Evolutionary conservation across 2,329 filamentous ascomycete species (phyloP).

Genomic region (Aspergillus sp.): DNA sequence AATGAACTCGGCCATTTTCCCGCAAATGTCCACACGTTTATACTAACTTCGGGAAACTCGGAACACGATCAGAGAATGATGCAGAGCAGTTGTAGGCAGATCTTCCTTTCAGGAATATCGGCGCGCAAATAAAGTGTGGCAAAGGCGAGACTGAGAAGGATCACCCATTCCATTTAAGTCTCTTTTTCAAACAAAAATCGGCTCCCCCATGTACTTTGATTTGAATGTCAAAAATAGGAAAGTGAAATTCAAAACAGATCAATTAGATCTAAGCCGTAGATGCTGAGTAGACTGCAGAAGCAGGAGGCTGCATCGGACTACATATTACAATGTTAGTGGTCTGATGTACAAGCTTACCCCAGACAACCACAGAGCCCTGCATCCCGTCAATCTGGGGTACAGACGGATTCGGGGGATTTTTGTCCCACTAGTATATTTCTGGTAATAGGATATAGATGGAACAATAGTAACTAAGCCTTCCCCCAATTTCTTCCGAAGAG

Average conservation of each 20-base stretch:
- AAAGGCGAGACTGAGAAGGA: slow-evolving; percentile 15
- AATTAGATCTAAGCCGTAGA: background rate
- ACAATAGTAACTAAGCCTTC: background rate
- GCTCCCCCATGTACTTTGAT: slow-evolving; percentile 31
- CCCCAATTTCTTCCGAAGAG: background rate
- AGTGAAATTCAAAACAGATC: slow-evolving; percentile 21
- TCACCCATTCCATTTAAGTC: slow-evolving; percentile 14
- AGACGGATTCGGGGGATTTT: background rate
- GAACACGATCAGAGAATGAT: slow-evolving; percentile 5
- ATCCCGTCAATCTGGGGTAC: background rate
- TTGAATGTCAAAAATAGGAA: slow-evolving; percentile 31
- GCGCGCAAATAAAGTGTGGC: slow-evolving; percentile 7
- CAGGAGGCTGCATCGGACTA: background rate
- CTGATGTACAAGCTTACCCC: background rate
- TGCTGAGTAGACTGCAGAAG: background rate
- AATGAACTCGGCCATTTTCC: slow-evolving; percentile 10
- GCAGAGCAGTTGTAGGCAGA: slow-evolving; percentile 4
- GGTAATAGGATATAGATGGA: background rate
- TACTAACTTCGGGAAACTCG: slow-evolving; percentile 1
- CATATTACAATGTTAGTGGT: background rate
- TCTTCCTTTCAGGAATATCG: slow-evolving; percentile 1
- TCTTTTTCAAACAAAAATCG: slow-evolving; percentile 13
- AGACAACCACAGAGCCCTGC: background rate
- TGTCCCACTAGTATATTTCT: background rate
- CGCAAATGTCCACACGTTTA: background rate